Base-by-base conservation (phyloP, 331 rosid genomes). In the Cucumis variabilis region DNA sequence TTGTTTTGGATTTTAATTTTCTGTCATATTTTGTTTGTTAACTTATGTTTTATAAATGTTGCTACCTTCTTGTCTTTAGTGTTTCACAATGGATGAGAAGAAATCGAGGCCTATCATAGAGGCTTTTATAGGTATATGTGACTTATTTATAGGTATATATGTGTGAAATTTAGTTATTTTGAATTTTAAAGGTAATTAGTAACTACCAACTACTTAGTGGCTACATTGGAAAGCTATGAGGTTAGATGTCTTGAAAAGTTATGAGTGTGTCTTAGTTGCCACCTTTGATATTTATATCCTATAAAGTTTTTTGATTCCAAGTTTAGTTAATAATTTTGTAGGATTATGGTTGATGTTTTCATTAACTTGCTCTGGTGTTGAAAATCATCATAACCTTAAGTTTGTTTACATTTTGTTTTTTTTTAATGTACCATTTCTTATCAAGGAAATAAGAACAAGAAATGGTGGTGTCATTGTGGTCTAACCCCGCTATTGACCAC, bases 1-100 rank as follows among this genome's bases (percentile, higher is more conserved):
- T 37, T 37, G 44, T 37, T 37, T 37, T 37, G 6, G 44, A 37
- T 37, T 37, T 37, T 37, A 37, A 37, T 37, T 37, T 37, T 37
- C 44, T 37, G 44, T 37, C 6, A 37, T 37, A 37, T 37, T 83
- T 51, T 79, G 13, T 73, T 53, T 25, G 27, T 44, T 79, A 24
- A 65, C 88, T 48, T 84, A 65, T 17, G 73, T 48, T 21, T 73
- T 69, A 84, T 85, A 84, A 41, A 83, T 79, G 16, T 46, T 87
- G n/a, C 50, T 50, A 60, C 88, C 60, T 89, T 93, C 95, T 90
- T 93, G 92, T 94, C 87, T 88, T 70, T 89, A 97, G 99, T 93
- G 98, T 93, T 97, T 94, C 90, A 97, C 99, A 80, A 97, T 97
- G 99, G 99, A 97, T 71, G 98, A 95, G 82, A 88, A 87, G 90